Percentiles rank a stretch among this genome's conserved stretches.
phyloP scores from a whole-genome alignment of 225 moss, liverwort and hornwort species.

The Bryoerythrophyllum caledonicum region DNA sequence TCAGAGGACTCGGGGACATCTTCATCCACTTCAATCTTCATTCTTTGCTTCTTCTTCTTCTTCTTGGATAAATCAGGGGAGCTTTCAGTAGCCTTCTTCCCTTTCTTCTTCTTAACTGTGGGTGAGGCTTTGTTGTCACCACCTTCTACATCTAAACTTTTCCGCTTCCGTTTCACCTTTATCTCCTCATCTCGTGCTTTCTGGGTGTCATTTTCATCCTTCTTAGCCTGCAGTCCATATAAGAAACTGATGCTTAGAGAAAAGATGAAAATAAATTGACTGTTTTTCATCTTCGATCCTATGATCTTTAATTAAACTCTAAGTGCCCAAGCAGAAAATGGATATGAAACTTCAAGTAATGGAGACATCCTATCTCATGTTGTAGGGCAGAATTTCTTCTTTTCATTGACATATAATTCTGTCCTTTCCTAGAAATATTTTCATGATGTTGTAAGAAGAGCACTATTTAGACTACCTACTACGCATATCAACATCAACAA shows the following conservation, averaged over 20 bases:
- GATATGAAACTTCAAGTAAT: no score
- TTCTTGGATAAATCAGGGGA: constrained; percentile 19
- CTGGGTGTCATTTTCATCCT: constrained; percentile 4
- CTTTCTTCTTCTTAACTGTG: constrained; percentile 19
- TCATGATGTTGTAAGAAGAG: not conserved
- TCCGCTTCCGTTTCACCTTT: constrained; percentile 31
- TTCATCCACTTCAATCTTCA: constrained; percentile 6
- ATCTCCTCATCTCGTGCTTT: constrained; percentile 9
- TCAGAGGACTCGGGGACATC: constrained; percentile 20
- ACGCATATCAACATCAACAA: not conserved
- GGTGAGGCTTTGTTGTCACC: not conserved
- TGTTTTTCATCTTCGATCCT: no score
- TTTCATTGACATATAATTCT: no score
- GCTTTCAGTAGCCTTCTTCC: constrained; percentile 4
- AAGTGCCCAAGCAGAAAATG: no score
- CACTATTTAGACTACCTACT: constrained; percentile 1
- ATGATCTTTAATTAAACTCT: no score
- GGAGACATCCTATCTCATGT: no score
- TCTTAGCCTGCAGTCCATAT: constrained; percentile 22
- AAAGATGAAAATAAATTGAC: no score
- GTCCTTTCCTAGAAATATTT: no score
- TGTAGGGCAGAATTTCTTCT: no score
- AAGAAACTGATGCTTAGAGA: not conserved
- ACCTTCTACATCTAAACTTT: constrained; percentile 26
- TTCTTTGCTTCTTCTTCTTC: constrained; percentile 13